Percentiles rank a stretch among this genome's conserved stretches.
These are phyloP conservation scores for Aspergillus viridinutans DNA, from an alignment of 2,329 filamentous ascomycete species.

Conservation along the genomic window DNA sequence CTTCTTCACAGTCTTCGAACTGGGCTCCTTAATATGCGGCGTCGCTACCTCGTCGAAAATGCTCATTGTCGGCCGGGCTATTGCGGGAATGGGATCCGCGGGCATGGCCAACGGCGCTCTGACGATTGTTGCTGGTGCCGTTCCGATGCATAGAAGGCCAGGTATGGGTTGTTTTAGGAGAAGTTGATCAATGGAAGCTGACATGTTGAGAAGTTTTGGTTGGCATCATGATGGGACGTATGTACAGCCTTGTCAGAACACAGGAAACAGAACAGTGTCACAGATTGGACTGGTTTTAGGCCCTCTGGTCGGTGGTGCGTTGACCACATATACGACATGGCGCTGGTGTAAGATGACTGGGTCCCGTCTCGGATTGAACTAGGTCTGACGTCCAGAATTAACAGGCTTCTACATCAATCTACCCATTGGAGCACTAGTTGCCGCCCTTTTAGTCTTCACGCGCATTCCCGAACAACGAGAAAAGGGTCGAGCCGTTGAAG, in stretches of 20 bases:
- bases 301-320: neutral
- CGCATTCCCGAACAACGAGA: slow-evolving; percentile 11
- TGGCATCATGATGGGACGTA: slow-evolving; percentile 23
- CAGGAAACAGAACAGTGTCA: slow-evolving; percentile 11
- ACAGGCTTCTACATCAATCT: slow-evolving; percentile 41
- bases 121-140: slow-evolving; percentile 21
- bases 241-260: neutral
- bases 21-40: slow-evolving; percentile 26
- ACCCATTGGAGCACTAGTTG: slow-evolving; percentile 31
- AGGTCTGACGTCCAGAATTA: neutral
- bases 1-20: slow-evolving; percentile 26
- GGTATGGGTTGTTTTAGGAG: slow-evolving; percentile 5
- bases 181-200: neutral
- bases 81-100: slow-evolving; percentile 24
- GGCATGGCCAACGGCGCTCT: slow-evolving; percentile 25
- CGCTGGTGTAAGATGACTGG: slow-evolving; percentile 19
- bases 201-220: slow-evolving; percentile 1
- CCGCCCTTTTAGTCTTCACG: slow-evolving; percentile 26
- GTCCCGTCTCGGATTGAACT: too few species aligned
- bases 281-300: slow-evolving; percentile 31
- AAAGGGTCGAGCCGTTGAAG: slow-evolving; percentile 11
- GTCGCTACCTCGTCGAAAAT: slow-evolving; percentile 25
- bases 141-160: slow-evolving; percentile 24
- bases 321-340: slow-evolving; percentile 7
- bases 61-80: slow-evolving; percentile 26